Evolutionary conservation across 2,329 filamentous ascomycete species (phyloP).

Genomic region (Myriosclerotinia duriaeana): DNA sequence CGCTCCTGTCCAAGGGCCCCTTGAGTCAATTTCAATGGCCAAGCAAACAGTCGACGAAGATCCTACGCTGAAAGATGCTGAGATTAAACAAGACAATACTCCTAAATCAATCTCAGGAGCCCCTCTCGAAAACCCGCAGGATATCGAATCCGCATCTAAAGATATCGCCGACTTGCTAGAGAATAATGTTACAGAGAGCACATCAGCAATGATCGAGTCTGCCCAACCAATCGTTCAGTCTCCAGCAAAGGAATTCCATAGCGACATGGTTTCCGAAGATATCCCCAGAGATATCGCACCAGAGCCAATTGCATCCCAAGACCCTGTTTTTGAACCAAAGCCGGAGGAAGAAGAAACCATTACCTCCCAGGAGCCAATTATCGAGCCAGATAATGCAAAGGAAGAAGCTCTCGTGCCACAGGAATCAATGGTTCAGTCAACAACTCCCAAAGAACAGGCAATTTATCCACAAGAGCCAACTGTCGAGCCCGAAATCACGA

Average conservation of each 20-base stretch:
- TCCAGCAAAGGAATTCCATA: conserved; percentile 6
- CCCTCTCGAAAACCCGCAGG: not conserved
- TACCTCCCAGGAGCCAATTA: not conserved
- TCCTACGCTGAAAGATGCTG: not conserved
- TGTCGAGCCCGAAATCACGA: not conserved
- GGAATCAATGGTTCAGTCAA: not conserved
- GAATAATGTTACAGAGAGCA: not conserved
- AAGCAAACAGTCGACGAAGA: not conserved
- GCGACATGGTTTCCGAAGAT: not conserved
- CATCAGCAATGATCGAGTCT: not conserved
- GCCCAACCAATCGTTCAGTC: conserved; percentile 7
- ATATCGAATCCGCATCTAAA: not conserved
- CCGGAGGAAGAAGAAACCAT: not conserved
- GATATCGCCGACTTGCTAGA: conserved; percentile 13
- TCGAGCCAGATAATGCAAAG: not conserved
- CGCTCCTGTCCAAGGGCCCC: not conserved
- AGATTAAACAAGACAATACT: not conserved
- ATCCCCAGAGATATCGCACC: not conserved
- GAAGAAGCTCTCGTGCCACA: not conserved
- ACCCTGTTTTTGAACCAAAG: not conserved
- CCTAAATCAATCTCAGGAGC: not conserved
- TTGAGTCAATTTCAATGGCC: not conserved
- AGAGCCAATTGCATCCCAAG: not conserved
- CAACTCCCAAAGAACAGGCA: not conserved
- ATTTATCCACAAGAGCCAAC: not conserved